phyloP scores from a whole-genome alignment of 371 early-diverging fungal species.

The Mortierella sp. region DNA sequence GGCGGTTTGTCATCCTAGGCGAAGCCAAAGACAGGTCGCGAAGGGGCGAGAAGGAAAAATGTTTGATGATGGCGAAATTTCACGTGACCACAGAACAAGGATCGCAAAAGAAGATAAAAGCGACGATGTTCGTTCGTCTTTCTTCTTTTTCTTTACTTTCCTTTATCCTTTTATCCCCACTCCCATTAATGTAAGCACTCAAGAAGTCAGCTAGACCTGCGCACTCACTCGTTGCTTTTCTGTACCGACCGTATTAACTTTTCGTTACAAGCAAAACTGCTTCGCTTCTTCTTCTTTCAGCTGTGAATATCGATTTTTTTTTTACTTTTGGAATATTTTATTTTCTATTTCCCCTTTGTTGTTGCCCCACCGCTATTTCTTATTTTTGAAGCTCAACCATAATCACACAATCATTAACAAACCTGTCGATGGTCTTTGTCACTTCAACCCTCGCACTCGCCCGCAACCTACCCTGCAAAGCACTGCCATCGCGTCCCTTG shows the following conservation, averaged over 20 bases:
- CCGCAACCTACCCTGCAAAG: constrained; percentile 14
- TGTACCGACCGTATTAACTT: not conserved
- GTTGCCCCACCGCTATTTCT: constrained; percentile 1
- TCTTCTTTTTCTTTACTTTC: not conserved
- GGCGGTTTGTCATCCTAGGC: not conserved
- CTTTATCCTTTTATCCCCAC: not conserved
- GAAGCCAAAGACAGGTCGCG: not conserved
- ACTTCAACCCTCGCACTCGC: constrained; percentile 5
- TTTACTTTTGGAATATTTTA: not conserved
- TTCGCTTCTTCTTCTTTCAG: not conserved
- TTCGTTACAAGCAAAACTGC: not conserved
- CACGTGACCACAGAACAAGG: not conserved
- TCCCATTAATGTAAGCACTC: not conserved
- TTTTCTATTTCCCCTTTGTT: not conserved
- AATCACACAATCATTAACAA: not conserved
- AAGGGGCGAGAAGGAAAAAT: not conserved
- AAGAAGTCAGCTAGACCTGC: not conserved
- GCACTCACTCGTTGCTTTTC: not conserved
- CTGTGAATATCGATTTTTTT: not conserved
- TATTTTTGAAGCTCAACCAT: constrained; percentile 1
- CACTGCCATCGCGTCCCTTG: not conserved
- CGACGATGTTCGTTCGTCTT: not conserved
- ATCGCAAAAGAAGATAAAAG: not conserved
- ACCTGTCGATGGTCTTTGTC: constrained; percentile 22
- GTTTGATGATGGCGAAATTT: not conserved